A percentile compares a stretch with the other conserved stretches of the same genome.
These are phyloP conservation scores for Viola pubescens DNA, from an alignment of 441 rosid species.

Conservation along the genomic window DNA sequence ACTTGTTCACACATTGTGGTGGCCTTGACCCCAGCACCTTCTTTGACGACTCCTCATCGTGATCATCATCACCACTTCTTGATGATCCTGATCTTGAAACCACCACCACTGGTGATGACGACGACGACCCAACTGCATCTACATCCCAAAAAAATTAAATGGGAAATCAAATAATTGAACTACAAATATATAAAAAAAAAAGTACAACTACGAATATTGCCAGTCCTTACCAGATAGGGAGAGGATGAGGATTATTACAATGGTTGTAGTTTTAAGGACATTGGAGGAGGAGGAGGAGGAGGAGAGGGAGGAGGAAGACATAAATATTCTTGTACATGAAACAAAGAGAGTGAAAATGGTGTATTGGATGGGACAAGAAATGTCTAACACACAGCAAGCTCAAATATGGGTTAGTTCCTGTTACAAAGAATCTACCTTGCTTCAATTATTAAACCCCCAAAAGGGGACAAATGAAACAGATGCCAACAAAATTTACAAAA, in stretches of 20 bases:
- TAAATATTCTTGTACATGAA: too few relatives aligned
- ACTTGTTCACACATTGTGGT: constrained; percentile 57
- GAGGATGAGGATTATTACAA: constrained; percentile 17
- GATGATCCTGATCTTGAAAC: too few relatives aligned
- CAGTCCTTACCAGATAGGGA: background rate
- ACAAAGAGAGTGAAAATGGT: too few relatives aligned
- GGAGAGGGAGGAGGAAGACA: background rate
- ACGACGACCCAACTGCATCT: constrained; percentile 2
- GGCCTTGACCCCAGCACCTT: constrained; percentile 68
- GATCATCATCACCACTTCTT: too few relatives aligned
- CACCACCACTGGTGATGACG: background rate
- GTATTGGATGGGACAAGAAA: background rate
- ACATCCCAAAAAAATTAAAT: background rate
- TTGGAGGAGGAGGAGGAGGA: constrained; percentile 1
- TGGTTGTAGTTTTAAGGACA: constrained; percentile 12
- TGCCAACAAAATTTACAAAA: too few relatives aligned
- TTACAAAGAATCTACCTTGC: too few relatives aligned
- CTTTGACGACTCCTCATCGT: constrained; percentile 14
- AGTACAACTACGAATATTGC: too few relatives aligned
- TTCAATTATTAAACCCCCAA: too few relatives aligned
- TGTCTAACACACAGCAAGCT: too few relatives aligned
- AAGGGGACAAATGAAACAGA: too few relatives aligned
- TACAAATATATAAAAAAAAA: too few relatives aligned
- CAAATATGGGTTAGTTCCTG: too few relatives aligned
- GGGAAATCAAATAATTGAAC: background rate